phyloP scores from a whole-genome alignment of 305 asterid genomes.

The Vinca major region DNA sequence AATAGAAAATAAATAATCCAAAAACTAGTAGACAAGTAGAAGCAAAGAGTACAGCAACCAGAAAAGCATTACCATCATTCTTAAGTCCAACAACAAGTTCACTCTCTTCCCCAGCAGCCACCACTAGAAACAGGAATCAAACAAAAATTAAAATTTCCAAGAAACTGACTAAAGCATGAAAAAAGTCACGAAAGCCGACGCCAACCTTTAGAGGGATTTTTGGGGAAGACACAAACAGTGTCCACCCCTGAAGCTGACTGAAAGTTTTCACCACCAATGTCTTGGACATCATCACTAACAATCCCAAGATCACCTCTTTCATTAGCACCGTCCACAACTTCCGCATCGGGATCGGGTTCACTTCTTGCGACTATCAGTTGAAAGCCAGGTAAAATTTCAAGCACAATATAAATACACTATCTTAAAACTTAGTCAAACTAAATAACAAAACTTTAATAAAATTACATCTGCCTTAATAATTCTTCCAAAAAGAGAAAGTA shows the following conservation, averaged over 20 bases:
- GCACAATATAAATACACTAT: conserved; percentile 8
- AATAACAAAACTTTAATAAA: background rate
- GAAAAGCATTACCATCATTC: conserved; percentile 60
- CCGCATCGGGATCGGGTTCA: conserved; percentile 52
- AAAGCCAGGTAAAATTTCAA: background rate
- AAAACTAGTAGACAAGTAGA: too few species aligned
- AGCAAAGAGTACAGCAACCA: background rate
- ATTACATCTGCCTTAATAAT: background rate
- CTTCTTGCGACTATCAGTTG: conserved; percentile 54
- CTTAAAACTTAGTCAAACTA: background rate
- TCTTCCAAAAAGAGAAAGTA: background rate
- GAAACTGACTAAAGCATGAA: conserved; percentile 1
- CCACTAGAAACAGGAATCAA: conserved; percentile 38
- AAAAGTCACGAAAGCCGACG: conserved; percentile 7
- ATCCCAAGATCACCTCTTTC: conserved; percentile 69
- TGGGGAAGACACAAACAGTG: conserved; percentile 81
- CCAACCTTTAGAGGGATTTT: conserved; percentile 78
- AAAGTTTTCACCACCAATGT: conserved; percentile 45
- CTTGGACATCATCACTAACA: conserved; percentile 85
- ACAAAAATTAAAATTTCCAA: conserved; percentile 1
- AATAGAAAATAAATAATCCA: background rate
- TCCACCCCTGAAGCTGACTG: conserved; percentile 77
- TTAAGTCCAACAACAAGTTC: conserved; percentile 85
- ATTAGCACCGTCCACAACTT: conserved; percentile 40
- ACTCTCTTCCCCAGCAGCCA: conserved; percentile 78